Base-by-base conservation (phyloP, 352 stramenopile genomes). In the Phytophthora idaei region DNA sequence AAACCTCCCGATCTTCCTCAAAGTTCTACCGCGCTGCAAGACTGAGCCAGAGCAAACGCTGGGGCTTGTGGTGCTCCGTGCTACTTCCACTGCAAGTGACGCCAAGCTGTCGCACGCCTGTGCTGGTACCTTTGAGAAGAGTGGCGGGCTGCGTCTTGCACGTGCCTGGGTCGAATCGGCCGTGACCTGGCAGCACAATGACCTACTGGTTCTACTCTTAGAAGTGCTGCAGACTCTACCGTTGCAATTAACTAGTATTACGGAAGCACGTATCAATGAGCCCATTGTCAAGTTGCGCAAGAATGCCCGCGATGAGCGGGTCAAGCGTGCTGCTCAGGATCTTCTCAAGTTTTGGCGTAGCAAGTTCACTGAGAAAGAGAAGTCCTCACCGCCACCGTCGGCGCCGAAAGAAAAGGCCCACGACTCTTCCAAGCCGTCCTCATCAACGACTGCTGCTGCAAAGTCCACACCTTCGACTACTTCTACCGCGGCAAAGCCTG, bases 201-300 rank as follows among this genome's bases (percentile, higher is more conserved):
- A 93, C 48, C 74, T 95, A 49, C 73, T 95, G 42, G 81, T 93
- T 51, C 67, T 94, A 51, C 71, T 95, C 47, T 79, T 95, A 67
- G 80, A 90, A 69, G 86, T 93, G 58, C 69, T 95, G 49, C 90
- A 94, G 71, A 79, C 78, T 29, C 69, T 95, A 65, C 85, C 87
- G 47, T 76, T 95, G 56, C 82, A 92, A 77, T 85, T 95, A 71
- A 81, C 74, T 71, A 93, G 85, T 76, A 95, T 95, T 74, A 95
- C 87, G 47, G 85, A 94, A 71, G 87, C 87, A 62, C 77, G 77
- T 54, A 95, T 95, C 67, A 95, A 95, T 78, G 85, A 95, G 67
- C 87, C 87, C 44, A 93, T 95, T 73, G 87, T 95, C 55, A 85
- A 92, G 73, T 77, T 95, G 39, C 82, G 84, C 66, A 95, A 95